Evolutionary conservation across 2,329 filamentous ascomycete genomes (phyloP).

Genomic region (Stagonosporopsis vannaccii): DNA sequence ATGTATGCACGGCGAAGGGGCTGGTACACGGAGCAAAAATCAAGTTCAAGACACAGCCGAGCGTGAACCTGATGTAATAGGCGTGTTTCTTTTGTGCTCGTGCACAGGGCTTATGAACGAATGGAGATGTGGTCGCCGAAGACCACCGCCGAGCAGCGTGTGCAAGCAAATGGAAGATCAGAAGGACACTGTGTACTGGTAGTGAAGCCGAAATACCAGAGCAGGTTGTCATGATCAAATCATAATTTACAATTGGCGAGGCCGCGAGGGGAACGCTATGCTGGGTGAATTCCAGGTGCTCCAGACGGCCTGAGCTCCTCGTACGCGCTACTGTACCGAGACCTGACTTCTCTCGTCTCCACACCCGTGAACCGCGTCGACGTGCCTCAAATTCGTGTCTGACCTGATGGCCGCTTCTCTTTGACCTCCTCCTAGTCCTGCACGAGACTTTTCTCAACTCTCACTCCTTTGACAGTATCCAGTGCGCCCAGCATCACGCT

Average conservation of each 20-base stretch:
- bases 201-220: neutral
- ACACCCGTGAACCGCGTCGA: conserved; percentile 39
- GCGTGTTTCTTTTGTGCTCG: conserved; percentile 35
- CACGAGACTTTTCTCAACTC: conserved; percentile 21
- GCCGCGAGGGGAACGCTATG: conserved; percentile 22
- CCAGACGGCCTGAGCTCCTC: conserved; percentile 35
- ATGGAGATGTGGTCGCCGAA: conserved; percentile 23
- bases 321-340: conserved; percentile 26
- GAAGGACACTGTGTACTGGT: neutral
- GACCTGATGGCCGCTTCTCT: conserved; percentile 46
- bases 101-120: conserved; percentile 35
- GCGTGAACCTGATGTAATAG: conserved; percentile 38
- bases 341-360: conserved; percentile 28
- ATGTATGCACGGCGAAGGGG: conserved; percentile 42
- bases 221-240: neutral
- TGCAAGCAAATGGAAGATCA: neutral
- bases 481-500: conserved; percentile 34
- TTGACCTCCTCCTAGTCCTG: conserved; percentile 34
- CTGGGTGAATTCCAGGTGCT: conserved; percentile 31
- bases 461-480: conserved; percentile 22
- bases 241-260: conserved; percentile 7
- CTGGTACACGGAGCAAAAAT: conserved; percentile 43
- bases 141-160: conserved; percentile 13
- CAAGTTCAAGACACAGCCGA: conserved; percentile 38
- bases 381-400: conserved; percentile 42